These are phyloP conservation scores for Tardiomyces blankii DNA, from an alignment of 1,139 yeast genomes.

Conservation along the genomic window DNA sequence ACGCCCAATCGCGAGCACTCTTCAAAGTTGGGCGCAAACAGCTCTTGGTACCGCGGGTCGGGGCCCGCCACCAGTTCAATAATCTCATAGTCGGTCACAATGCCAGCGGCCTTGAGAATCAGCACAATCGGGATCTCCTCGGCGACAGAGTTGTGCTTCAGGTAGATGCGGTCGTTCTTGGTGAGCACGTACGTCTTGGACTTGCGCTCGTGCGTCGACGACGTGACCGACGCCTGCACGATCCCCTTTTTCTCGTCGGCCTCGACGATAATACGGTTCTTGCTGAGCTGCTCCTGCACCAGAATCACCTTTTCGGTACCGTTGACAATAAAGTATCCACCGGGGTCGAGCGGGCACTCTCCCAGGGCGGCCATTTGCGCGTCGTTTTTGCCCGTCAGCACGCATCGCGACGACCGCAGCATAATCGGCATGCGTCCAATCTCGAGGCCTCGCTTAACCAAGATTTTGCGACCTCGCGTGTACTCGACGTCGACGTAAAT, in stretches of 20 bases:
- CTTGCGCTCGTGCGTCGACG: conserved; percentile 95
- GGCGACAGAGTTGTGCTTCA: conserved; percentile 88
- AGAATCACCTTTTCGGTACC: conserved; percentile 97
- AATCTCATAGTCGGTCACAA: conserved; percentile 85
- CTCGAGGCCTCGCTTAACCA: conserved; percentile 80
- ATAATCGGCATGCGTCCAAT: conserved; percentile 98
- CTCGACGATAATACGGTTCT: conserved; percentile 95
- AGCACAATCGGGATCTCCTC: conserved; percentile 95
- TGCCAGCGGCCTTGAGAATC: conserved; percentile 90
- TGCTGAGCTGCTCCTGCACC: conserved; percentile 93
- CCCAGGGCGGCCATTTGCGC: conserved; percentile 75
- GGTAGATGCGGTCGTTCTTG: conserved; percentile 76
- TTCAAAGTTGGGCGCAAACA: conserved; percentile 86
- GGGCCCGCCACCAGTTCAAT: conserved; percentile 91
- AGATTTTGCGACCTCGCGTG: conserved; percentile 86
- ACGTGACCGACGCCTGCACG: conserved; percentile 95
- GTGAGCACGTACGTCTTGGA: conserved; percentile 94
- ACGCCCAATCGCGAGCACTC: conserved; percentile 83
- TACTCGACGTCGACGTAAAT: conserved; percentile 95
- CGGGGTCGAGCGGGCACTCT: conserved; percentile 97
- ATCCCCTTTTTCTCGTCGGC: conserved; percentile 91
- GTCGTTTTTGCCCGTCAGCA: conserved; percentile 67
- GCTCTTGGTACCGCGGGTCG: conserved; percentile 78
- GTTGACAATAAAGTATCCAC: conserved; percentile 94
- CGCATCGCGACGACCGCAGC: conserved; percentile 89